These are phyloP conservation scores for Cyclotella baltica DNA, from an alignment of 108 stramenopile species.

Conservation along the genomic window DNA sequence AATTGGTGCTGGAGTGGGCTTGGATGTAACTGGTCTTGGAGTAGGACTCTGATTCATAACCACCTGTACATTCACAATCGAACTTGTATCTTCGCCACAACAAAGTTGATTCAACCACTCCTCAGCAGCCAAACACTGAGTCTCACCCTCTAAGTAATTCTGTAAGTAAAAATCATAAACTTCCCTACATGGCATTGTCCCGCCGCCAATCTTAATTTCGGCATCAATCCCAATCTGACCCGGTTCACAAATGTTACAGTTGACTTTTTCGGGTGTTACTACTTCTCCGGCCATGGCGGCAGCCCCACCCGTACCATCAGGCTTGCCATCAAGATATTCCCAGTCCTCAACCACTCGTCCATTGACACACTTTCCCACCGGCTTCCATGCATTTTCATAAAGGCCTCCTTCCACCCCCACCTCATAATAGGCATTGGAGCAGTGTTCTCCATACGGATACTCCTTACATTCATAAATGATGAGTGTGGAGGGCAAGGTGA, in stretches of 20 bases:
- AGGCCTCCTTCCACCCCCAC: slow-evolving; percentile 14
- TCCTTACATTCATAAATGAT: slow-evolving; percentile 21
- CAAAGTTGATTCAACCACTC: slow-evolving; percentile 2
- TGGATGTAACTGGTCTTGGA: neutral
- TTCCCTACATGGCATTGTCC: neutral
- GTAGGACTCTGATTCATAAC: neutral
- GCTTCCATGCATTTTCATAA: slow-evolving; percentile 16
- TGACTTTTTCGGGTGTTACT: neutral
- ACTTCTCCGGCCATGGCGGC: neutral
- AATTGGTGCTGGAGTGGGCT: neutral
- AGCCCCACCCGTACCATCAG: neutral
- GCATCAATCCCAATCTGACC: slow-evolving; percentile 16
- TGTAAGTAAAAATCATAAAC: slow-evolving; percentile 6
- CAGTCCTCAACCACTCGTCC: slow-evolving; percentile 7
- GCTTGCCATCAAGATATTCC: neutral
- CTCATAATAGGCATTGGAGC: slow-evolving; percentile 1
- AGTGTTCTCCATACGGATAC: neutral
- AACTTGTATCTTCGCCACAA: slow-evolving; percentile 12
- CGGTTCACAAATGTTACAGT: slow-evolving; percentile 5
- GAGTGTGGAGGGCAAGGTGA: slow-evolving; percentile 17
- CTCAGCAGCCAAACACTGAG: neutral
- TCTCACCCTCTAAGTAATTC: neutral
- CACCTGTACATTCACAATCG: too few species aligned
- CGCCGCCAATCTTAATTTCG: neutral
- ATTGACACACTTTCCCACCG: slow-evolving; percentile 19